Base-by-base conservation (phyloP, 257 asterid species). In the Nicotiana undulata region DNA sequence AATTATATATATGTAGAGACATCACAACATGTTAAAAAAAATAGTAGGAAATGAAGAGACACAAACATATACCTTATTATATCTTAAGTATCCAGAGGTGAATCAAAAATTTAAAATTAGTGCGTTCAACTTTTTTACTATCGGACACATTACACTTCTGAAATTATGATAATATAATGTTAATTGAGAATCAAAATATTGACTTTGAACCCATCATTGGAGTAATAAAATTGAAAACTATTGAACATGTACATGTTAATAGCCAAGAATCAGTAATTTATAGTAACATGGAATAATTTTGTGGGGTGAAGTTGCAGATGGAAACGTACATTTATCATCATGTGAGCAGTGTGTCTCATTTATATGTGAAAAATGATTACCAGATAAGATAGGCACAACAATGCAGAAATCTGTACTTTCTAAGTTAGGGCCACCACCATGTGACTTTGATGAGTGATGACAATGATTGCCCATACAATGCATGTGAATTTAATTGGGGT, bases 401-500 rank as follows among this genome's bases (percentile, higher is more conserved):
- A 72, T 13, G 24, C 15, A 72, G 40, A 72, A 46, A 72, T 46
- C 7, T 46, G 40, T 72, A 72, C 78, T 72, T 72, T 24, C 60
- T 22, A 24, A 20, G n/a, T 72, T 46, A 22, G 78, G 78, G 51
- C 60, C 78, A 72, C 60, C 78, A 46, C 78, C 78, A 72, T 46
- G 78, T 72, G 78, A 46, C 46, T 72, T 12, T 46, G 60, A 72
- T 46, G 77, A 70, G 59, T 44, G 77, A 70, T 44, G 24, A 9
- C 77, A 68, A 68, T 68, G 59, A 70, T 70, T 70, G 60, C 40
- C 40, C 60, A 58, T 68, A 46, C 78, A 72, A 72, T 72, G 59
- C 78, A 46, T 72, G 61, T 72, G 78, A 46, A 24, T 13, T 46
- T 12, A 72, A 72, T 72, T 46, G 40, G 40, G 6, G 37, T 46